phyloP scores from a whole-genome alignment of 2,329 filamentous ascomycete genomes.

The Trichophyton benhamiae region DNA sequence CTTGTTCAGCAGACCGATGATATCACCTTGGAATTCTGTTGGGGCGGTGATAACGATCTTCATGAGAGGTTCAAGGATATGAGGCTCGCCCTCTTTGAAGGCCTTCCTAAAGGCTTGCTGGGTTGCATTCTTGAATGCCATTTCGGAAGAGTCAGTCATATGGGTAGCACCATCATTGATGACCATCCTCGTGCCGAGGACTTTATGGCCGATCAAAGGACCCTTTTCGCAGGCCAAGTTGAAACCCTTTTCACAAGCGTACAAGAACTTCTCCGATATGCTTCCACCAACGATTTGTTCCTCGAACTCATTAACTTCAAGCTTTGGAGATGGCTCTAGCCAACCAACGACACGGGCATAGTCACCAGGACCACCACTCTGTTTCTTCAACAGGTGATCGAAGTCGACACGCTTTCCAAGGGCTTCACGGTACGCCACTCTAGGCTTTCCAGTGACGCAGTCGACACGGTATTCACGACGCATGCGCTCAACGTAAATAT shows the following conservation, averaged over 20 bases:
- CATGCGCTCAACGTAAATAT: slow-evolving; percentile 96
- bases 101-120: slow-evolving; percentile 95
- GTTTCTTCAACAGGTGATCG: slow-evolving; percentile 88
- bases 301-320: slow-evolving; percentile 71
- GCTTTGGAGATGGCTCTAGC: slow-evolving; percentile 68
- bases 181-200: slow-evolving; percentile 80
- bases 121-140: slow-evolving; percentile 86
- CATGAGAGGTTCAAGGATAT: slow-evolving; percentile 91
- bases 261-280: slow-evolving; percentile 91
- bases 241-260: slow-evolving; percentile 92
- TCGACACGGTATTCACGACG: slow-evolving; percentile 94
- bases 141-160: slow-evolving; percentile 94
- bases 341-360: slow-evolving; percentile 85
- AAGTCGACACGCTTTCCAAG: slow-evolving; percentile 69
- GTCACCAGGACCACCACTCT: slow-evolving; percentile 89
- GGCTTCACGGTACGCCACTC: slow-evolving; percentile 94
- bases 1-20: slow-evolving; percentile 94
- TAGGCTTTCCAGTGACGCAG: slow-evolving; percentile 87
- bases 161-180: slow-evolving; percentile 94
- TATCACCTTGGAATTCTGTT: slow-evolving; percentile 92
- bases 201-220: slow-evolving; percentile 81
- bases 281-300: slow-evolving; percentile 76
- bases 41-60: slow-evolving; percentile 95
- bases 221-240: slow-evolving; percentile 69
- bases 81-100: slow-evolving; percentile 66